Evolutionary conservation across 495 filamentous ascomycete genomes (phyloP), one percentile per base, ranked within the genome.

Genomic region (Trichoderma erinaceum): DNA sequence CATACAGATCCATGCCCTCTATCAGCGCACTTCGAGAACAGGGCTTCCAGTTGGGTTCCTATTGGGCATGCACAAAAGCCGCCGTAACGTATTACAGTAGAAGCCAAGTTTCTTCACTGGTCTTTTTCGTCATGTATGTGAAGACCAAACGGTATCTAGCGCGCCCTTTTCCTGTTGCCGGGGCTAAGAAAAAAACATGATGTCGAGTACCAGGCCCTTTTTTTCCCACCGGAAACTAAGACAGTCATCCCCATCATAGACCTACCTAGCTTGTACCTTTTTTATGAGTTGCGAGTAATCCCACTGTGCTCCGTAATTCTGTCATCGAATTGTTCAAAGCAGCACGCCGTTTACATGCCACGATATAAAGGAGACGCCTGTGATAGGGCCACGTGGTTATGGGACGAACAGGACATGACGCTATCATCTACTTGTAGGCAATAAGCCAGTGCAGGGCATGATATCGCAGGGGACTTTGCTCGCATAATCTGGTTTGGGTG

Each of bases 181-280:
- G 56, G 56, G 56, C 23, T 4, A 61, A 15, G 27, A 61, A 21
- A 61, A 21, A n/a, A 61, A 29, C 50, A 48, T 12, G 44, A 38
- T 7, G 12, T 16, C 44, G 5, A 48, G 44, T 11, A 48, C 44
- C 44, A 56, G 43, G 43, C 43, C 43, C 18, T 23, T 21, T 21
- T 61, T 13, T 61, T 27, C 56, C 56, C 56, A 29, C 56, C 56
- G 56, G 56, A 61, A 61, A 61, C 56, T 61, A 61, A 61, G 56
- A 61, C 56, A 61, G 56, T 25, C 15, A 13, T 25, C 25, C 56
- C 56, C 56, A 61, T 61, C 13, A 32, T 21, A 1, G 29, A 29
- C 29, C 29, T 29, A 29, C 29, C 29, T 29, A 61, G 56, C 56
- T 61, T 12, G 11, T 29, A 52, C 48, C 48, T 21, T 21, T 21